phyloP scores from a whole-genome alignment of 768 basidiomycete species.

The Pleurotus djamor region DNA sequence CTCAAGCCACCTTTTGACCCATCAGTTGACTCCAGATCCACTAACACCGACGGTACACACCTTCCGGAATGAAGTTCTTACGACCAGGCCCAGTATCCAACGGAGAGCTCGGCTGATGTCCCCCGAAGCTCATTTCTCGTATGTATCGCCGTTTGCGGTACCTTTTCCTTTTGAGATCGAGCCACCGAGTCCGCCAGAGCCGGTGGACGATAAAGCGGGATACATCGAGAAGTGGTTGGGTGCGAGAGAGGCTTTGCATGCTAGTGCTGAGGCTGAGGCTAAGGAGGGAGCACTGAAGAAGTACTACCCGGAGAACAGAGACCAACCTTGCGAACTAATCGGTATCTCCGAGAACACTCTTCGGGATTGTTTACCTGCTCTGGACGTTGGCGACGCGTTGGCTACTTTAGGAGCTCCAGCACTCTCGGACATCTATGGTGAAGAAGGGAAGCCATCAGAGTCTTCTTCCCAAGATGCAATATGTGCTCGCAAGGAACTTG shows the following conservation, averaged over 20 bases:
- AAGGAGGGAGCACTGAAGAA: conserved; percentile 32
- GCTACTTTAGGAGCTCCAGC: conserved; percentile 59
- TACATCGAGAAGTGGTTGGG: conserved; percentile 80
- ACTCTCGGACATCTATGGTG: conserved; percentile 37
- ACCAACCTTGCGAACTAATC: conserved; percentile 58
- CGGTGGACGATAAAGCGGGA: conserved; percentile 47
- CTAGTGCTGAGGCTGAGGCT: conserved; percentile 19
- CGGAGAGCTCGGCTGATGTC: conserved; percentile 65
- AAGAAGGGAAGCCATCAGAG: conserved; percentile 27
- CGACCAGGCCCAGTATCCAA: conserved; percentile 59
- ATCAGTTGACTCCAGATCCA: conserved; percentile 57
- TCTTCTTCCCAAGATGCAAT: conserved; percentile 30
- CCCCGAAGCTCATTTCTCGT: conserved; percentile 67
- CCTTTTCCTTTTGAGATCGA: conserved; percentile 81
- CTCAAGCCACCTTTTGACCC: conserved; percentile 36
- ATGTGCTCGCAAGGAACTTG: conserved; percentile 62
- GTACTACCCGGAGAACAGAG: conserved; percentile 46
- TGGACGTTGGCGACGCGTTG: conserved; percentile 88
- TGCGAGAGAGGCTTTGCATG: conserved; percentile 56
- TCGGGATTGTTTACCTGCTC: conserved; percentile 75
- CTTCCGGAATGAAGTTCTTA: conserved; percentile 51
- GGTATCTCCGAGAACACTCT: conserved; percentile 70
- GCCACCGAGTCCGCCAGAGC: conserved; percentile 46
- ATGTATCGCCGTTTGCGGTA: conserved; percentile 78
- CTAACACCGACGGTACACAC: conserved; percentile 45